A percentile compares a stretch with the other conserved stretches of the same genome.
phyloP scores from a whole-genome alignment of 495 filamentous ascomycete genomes.

The Emericellopsis terricola region DNA sequence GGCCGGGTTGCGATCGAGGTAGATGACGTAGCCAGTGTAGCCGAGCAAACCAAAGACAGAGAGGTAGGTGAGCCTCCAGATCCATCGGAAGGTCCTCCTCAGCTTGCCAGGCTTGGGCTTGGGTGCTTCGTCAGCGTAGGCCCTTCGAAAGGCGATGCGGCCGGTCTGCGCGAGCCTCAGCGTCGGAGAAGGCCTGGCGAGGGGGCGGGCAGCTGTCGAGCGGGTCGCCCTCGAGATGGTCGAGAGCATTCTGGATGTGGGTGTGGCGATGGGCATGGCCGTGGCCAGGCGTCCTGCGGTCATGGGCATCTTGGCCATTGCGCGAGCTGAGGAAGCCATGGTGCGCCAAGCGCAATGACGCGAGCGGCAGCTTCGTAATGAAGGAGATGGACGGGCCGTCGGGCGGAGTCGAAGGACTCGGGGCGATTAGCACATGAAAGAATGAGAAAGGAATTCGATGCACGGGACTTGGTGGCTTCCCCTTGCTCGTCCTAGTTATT shows the following conservation, averaged over 20 bases:
- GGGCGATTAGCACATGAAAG: too few relatives aligned
- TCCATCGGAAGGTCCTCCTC: slow-evolving; percentile 21
- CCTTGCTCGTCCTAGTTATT: too few relatives aligned
- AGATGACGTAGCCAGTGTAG: slow-evolving; percentile 65
- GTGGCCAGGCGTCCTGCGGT: too few relatives aligned
- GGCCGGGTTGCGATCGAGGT: slow-evolving; percentile 57
- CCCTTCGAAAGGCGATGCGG: slow-evolving; percentile 14
- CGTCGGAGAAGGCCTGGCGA: neutral
- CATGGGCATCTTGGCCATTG: too few relatives aligned
- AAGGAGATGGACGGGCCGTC: too few relatives aligned
- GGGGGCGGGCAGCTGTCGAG: neutral
- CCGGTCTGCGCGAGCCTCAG: slow-evolving; percentile 10
- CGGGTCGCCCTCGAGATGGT: slow-evolving; percentile 7
- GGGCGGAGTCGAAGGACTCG: too few relatives aligned
- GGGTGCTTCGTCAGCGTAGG: slow-evolving; percentile 18
- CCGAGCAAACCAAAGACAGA: slow-evolving; percentile 46
- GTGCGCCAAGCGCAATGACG: too few relatives aligned
- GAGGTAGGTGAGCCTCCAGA: slow-evolving; percentile 64
- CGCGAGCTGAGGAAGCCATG: too few relatives aligned
- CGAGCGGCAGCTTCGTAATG: too few relatives aligned
- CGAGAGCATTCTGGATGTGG: too few relatives aligned
- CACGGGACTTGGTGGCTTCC: too few relatives aligned
- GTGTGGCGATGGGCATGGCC: neutral
- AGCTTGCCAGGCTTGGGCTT: slow-evolving; percentile 20
- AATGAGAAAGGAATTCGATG: too few relatives aligned